Percentiles rank a stretch among this genome's conserved stretches.
phyloP scores from a whole-genome alignment of 208 protist genomes.

The Crithidia acanthocephali region DNA sequence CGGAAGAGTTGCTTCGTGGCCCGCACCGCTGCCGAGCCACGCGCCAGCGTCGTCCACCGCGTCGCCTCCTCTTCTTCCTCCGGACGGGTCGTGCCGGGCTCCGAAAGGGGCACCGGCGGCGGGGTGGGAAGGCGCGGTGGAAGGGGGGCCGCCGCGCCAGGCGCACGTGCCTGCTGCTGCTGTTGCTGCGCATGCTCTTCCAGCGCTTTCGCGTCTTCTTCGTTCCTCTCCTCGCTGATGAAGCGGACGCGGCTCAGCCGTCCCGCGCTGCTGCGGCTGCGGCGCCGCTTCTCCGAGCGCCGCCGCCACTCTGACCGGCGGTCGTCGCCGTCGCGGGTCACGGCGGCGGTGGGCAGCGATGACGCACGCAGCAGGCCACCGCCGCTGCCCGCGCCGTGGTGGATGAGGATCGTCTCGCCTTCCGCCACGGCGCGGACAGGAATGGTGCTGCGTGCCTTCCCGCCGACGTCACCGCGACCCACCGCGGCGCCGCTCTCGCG shows the following conservation, averaged over 20 bases:
- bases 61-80: constrained; percentile 35
- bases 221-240: constrained; percentile 25
- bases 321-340: neutral
- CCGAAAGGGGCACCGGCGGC: constrained; percentile 28
- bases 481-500: constrained; percentile 48
- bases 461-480: neutral
- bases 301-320: constrained; percentile 14
- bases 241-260: constrained; percentile 42
- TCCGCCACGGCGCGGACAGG: constrained; percentile 10
- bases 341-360: constrained; percentile 10
- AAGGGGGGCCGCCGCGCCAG: constrained; percentile 15
- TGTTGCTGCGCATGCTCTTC: constrained; percentile 2
- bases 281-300: constrained; percentile 28
- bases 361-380: constrained; percentile 11
- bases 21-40: constrained; percentile 59
- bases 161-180: neutral
- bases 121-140: constrained; percentile 27
- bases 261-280: constrained; percentile 32
- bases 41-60: constrained; percentile 44
- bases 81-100: neutral
- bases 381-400: constrained; percentile 1
- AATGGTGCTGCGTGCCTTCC: constrained; percentile 20
- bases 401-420: constrained; percentile 27
- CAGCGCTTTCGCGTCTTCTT: neutral
- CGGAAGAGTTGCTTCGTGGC: constrained; percentile 81